Percentiles rank a stretch among this genome's conserved stretches.
These are phyloP conservation scores for Zygosaccharomyces pseudobailii DNA, from an alignment of 1,139 yeast genomes.

Conservation along the genomic window DNA sequence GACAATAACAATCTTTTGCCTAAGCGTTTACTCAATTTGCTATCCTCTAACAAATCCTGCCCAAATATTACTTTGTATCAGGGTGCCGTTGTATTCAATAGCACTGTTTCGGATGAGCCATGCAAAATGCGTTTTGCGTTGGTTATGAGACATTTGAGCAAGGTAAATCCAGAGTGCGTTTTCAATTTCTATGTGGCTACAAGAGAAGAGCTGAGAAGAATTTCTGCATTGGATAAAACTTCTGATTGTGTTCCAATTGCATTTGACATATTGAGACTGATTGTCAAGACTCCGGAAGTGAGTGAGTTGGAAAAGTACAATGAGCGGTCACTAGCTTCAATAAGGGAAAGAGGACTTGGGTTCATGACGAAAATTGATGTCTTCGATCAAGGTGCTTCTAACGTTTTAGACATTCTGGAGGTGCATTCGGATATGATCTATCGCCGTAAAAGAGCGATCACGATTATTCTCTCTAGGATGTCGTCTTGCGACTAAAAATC, in stretches of 20 bases:
- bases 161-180: constrained; percentile 38
- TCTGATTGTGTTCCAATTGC: constrained; percentile 32
- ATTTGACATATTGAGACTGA: constrained; percentile 34
- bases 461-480: constrained; percentile 26
- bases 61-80: constrained; percentile 48
- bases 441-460: constrained; percentile 23
- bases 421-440: constrained; percentile 18
- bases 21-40: constrained; percentile 44
- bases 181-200: constrained; percentile 45
- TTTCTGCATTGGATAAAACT: constrained; percentile 29
- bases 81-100: constrained; percentile 49
- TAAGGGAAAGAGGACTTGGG: constrained; percentile 29
- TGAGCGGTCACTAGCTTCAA: constrained; percentile 25
- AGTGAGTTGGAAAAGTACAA: constrained; percentile 19
- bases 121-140: constrained; percentile 51
- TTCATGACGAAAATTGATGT: constrained; percentile 32
- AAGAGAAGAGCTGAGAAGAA: constrained; percentile 39
- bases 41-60: constrained; percentile 40
- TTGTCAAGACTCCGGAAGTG: constrained; percentile 34
- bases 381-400: constrained; percentile 18
- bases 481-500: constrained; percentile 8
- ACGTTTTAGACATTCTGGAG: constrained; percentile 14
- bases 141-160: constrained; percentile 44
- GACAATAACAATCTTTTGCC: constrained; percentile 46
- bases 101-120: constrained; percentile 47